These are phyloP conservation scores for Helenozyma baotianmanensis DNA, from an alignment of 805 yeast genomes.

Conservation along the genomic window DNA sequence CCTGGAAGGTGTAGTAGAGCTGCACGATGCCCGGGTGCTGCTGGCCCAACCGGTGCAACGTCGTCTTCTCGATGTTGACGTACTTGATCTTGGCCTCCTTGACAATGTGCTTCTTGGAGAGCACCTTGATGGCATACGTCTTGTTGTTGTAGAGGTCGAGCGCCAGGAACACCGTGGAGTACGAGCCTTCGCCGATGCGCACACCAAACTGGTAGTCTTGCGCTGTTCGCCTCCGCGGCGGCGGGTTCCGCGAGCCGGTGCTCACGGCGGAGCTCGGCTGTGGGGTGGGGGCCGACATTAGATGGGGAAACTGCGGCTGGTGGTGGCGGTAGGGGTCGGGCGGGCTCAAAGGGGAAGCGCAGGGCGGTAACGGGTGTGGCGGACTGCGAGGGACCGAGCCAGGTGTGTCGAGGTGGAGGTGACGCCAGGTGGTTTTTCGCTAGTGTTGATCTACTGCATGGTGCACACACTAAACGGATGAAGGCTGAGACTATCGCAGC, in stretches of 20 bases:
- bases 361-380: background rate
- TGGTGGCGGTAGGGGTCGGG: too few species aligned
- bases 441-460: slow-evolving; percentile 2
- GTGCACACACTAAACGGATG: background rate
- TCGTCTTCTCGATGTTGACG: slow-evolving; percentile 90
- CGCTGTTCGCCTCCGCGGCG: slow-evolving; percentile 41
- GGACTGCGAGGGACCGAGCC: background rate
- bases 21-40: slow-evolving; percentile 92
- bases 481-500: too few species aligned
- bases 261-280: background rate
- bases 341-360: too few species aligned
- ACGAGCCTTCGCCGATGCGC: slow-evolving; percentile 91
- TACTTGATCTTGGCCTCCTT: slow-evolving; percentile 92
- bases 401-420: too few species aligned
- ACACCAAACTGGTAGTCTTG: slow-evolving; percentile 87
- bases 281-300: background rate
- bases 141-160: slow-evolving; percentile 67
- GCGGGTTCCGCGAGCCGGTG: background rate
- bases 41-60: slow-evolving; percentile 79
- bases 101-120: slow-evolving; percentile 88
- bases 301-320: background rate
- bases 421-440: background rate
- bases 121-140: slow-evolving; percentile 85
- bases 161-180: slow-evolving; percentile 89
- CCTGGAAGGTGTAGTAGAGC: slow-evolving; percentile 91